Percentiles rank a stretch among this genome's conserved stretches.
Conservation (phyloP, 2,329 filamentous ascomycete species). For the Periconia sp. region DNA sequence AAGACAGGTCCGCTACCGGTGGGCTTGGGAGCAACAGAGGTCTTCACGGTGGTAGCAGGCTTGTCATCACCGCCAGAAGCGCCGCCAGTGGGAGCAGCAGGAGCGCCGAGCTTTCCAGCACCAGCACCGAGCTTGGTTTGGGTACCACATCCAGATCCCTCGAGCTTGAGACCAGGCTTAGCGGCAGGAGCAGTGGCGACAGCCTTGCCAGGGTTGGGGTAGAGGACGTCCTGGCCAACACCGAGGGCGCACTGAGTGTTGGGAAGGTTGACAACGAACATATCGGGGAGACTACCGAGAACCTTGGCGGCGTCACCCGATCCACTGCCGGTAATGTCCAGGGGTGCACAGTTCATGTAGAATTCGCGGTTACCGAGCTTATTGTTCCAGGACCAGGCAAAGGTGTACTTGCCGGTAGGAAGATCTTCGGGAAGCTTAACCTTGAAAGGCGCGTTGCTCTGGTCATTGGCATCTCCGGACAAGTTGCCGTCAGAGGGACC, state of each 20-base stretch:
- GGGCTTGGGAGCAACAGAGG: neutral
- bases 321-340: constrained; percentile 60
- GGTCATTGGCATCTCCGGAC: constrained; percentile 18
- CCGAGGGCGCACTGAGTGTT: constrained; percentile 58
- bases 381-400: constrained; percentile 97
- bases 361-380: constrained; percentile 89
- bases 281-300: constrained; percentile 65
- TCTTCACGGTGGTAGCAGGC: constrained; percentile 4
- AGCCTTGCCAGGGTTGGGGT: constrained; percentile 65
- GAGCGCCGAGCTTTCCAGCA: constrained; percentile 25
- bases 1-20: neutral
- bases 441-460: constrained; percentile 65
- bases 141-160: constrained; percentile 31
- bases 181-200: constrained; percentile 41
- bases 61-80: constrained; percentile 9
- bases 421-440: constrained; percentile 73
- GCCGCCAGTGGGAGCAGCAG: constrained; percentile 1
- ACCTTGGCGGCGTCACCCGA: constrained; percentile 21
- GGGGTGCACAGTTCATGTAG: constrained; percentile 93
- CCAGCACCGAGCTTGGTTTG: constrained; percentile 36
- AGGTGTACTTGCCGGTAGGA: constrained; percentile 71
- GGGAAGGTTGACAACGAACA: constrained; percentile 73
- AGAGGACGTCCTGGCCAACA: constrained; percentile 61
- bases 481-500: constrained; percentile 50
- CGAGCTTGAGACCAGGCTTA: constrained; percentile 31